phyloP scores from a whole-genome alignment of 139 green algal species.

The Medakamo hakoo region DNA sequence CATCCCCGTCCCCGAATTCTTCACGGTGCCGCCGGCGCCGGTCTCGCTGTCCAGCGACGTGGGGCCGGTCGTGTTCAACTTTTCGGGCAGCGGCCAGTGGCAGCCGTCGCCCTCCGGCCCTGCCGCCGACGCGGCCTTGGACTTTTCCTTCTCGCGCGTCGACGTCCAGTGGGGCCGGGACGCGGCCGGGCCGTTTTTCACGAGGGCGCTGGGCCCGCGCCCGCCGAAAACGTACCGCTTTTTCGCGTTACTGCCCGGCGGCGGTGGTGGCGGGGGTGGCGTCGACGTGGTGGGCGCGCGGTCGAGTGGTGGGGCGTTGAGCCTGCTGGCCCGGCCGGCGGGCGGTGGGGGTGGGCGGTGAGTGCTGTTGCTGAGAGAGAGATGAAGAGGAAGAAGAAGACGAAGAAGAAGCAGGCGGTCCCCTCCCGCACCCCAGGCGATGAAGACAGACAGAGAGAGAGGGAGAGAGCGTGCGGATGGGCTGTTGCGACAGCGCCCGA shows the following conservation, averaged over 20 bases:
- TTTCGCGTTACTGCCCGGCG: no score
- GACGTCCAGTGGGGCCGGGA: background rate
- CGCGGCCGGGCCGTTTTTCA: background rate
- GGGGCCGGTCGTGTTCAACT: background rate
- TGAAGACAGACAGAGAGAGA: no score
- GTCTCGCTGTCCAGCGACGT: background rate
- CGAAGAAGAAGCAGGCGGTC: no score
- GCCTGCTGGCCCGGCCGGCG: no score
- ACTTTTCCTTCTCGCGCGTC: background rate
- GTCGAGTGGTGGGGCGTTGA: background rate
- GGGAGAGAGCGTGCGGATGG: no score
- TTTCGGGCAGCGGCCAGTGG: background rate
- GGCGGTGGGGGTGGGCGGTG: no score
- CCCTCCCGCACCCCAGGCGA: no score
- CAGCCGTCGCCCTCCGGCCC: no score
- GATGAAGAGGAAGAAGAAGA: no score
- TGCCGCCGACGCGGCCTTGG: background rate
- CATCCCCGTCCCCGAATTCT: background rate
- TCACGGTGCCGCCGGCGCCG: background rate
- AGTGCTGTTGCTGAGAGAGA: no score
- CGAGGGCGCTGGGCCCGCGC: background rate
- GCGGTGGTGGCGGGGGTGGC: background rate
- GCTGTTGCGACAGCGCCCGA: no score
- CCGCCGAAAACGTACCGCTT: background rate
- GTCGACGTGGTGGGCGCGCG: background rate